Evolutionary conservation across 495 filamentous ascomycete species (phyloP).

Genomic region (Talaromyces nanjingensis): DNA sequence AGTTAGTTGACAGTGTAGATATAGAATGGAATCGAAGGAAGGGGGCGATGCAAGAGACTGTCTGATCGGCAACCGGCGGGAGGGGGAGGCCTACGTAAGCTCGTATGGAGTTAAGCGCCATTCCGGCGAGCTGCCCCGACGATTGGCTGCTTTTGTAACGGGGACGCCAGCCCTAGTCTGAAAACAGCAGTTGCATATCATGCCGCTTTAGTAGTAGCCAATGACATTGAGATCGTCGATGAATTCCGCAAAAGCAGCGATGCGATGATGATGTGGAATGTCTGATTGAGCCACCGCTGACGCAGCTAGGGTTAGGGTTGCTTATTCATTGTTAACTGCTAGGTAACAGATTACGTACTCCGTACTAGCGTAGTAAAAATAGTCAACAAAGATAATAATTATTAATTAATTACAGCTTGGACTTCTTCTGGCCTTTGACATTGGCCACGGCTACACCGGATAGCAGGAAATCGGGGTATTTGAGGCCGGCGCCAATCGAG

Average conservation of each 20-base stretch:
- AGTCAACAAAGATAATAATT: too few species aligned
- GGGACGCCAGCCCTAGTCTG: background rate
- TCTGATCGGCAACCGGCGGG: background rate
- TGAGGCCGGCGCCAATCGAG: constrained; percentile 35
- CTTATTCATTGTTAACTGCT: background rate
- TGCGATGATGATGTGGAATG: background rate
- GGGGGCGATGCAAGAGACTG: background rate
- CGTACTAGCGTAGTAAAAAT: too few species aligned
- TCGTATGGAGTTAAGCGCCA: background rate
- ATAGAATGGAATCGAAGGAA: background rate
- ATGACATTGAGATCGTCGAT: background rate
- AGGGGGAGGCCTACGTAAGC: constrained; percentile 3
- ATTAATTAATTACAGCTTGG: constrained; percentile 53
- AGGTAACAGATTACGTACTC: too few species aligned
- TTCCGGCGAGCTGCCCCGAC: background rate
- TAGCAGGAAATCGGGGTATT: constrained; percentile 61
- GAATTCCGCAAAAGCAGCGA: background rate
- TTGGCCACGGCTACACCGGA: constrained; percentile 46
- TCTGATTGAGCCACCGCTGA: background rate
- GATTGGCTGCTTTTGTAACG: background rate
- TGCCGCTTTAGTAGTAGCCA: background rate
- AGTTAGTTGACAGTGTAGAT: background rate
- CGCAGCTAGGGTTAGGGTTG: background rate
- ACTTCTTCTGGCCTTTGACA: constrained; percentile 54
- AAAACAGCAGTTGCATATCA: background rate